Evolutionary conservation across 345 rosid genomes (phyloP).

Genomic region (Populus ilicifolia): DNA sequence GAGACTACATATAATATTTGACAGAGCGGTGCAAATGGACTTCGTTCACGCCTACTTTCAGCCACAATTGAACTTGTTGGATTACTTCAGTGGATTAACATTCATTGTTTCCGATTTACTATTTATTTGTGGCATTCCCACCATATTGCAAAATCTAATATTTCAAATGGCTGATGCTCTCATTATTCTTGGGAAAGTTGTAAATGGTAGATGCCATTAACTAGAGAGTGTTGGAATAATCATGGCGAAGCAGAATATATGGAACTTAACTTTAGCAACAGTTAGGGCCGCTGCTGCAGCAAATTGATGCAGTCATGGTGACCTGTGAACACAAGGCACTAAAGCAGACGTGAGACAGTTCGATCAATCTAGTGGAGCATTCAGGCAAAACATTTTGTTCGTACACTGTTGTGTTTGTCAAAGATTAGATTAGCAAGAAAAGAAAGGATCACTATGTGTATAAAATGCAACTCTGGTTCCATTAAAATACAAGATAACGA

Average conservation of each 20-base stretch:
- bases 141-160: neutral
- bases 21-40: neutral
- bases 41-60: neutral
- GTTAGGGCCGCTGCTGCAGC: neutral
- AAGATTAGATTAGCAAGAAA: neutral
- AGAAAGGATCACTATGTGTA: neutral
- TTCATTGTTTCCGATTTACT: neutral
- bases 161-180: neutral
- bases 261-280: neutral
- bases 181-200: neutral
- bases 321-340: neutral
- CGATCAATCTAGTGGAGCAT: constrained; percentile 9
- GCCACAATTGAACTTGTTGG: neutral
- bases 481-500: neutral
- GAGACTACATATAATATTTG: too few species aligned
- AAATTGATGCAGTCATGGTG: neutral
- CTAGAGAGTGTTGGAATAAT: constrained; percentile 6
- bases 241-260: constrained; percentile 7
- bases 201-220: constrained; percentile 2
- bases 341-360: neutral
- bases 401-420: neutral
- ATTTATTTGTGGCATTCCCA: constrained; percentile 22
- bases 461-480: neutral
- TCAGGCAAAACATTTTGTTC: neutral
- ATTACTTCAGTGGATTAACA: too few species aligned